Conservation (phyloP, 2,329 filamentous ascomycete species). For the Aspergillus vadensis region DNA sequence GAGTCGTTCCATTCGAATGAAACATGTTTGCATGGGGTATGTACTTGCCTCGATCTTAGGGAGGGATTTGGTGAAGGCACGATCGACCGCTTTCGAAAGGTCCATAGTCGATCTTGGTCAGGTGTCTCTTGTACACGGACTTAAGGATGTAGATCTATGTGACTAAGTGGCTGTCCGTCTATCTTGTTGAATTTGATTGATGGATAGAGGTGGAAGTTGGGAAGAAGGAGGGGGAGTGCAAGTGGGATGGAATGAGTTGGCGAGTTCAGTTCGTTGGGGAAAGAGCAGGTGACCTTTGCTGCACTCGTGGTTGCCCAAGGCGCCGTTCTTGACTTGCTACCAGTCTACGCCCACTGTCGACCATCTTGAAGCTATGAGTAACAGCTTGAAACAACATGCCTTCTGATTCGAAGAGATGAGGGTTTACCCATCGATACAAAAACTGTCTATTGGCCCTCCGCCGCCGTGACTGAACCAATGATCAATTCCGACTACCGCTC, state of each 20-base stretch:
- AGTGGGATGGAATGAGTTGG: background rate
- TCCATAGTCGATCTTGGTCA: constrained; percentile 24
- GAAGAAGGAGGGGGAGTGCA: background rate
- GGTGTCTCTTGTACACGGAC: background rate
- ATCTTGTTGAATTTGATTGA: background rate
- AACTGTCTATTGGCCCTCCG: too few relatives aligned
- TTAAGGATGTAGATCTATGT: background rate
- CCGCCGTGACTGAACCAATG: too few relatives aligned
- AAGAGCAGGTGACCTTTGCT: constrained; percentile 1
- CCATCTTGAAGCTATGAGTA: background rate
- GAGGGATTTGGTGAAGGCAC: constrained; percentile 34
- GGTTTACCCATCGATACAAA: too few relatives aligned
- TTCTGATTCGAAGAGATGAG: too few relatives aligned
- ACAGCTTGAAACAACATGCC: background rate
- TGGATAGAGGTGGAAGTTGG: background rate
- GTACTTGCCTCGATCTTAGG: constrained; percentile 41
- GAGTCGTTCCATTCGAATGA: background rate
- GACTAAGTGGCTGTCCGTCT: background rate
- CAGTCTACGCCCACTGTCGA: background rate
- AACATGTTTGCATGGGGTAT: background rate
- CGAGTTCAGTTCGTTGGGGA: background rate
- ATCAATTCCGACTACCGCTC: too few relatives aligned
- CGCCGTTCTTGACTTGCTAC: background rate
- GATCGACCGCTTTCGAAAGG: constrained; percentile 29
- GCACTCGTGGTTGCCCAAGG: background rate